Base-by-base conservation (phyloP, 2,329 filamentous ascomycete genomes). In the Venturia nashicola region DNA sequence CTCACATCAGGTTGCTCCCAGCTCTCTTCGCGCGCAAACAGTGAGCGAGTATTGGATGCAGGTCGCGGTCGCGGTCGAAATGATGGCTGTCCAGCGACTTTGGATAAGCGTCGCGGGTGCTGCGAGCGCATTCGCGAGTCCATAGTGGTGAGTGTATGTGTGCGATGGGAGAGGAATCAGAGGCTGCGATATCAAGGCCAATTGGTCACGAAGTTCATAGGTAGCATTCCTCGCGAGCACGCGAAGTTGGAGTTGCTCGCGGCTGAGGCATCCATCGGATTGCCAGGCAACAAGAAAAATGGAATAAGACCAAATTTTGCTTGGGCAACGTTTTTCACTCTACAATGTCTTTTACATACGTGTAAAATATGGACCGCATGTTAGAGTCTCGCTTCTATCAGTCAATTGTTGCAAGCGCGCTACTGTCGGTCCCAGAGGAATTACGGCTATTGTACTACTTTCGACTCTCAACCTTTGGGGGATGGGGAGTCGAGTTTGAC, bases 311-410 rank as follows among this genome's bases (percentile, higher is more conserved):
- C 1, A 12, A 14, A 76, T 76, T 74, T 72, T 73, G 75, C 76
- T 78, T 82, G 18, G 2, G n/a, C 2, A 34, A 18, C 27, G 0
- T 11, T 36, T 14, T 14, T 3, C 3, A 23, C 16, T 57, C 32
- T 42, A 57, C 81, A 93, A 90, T 90, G 86, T 90, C 85, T 55
- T 57, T 36, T 46, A 84, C 81, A 74, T 34, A 34, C 51, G 51
- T 57, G 32, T 57, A 34, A 27, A 34, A 18, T 34, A 87, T 91
- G 87, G 46, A 27, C 46, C 89, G 87, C 85, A 89, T 90, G 89
- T 93, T 97, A 97, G 94, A 99, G 94, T 99, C 94, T 95, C 93
- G 92, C 89, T 89, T 86, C 86, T 89, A 86, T 89, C 85, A 74
- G 72, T 92, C 90, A 90, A 83, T 97, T 84, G 89, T 91, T 91